These are phyloP conservation scores for Bauhinia variegata DNA, from an alignment of 306 rosid species.

Conservation along the genomic window DNA sequence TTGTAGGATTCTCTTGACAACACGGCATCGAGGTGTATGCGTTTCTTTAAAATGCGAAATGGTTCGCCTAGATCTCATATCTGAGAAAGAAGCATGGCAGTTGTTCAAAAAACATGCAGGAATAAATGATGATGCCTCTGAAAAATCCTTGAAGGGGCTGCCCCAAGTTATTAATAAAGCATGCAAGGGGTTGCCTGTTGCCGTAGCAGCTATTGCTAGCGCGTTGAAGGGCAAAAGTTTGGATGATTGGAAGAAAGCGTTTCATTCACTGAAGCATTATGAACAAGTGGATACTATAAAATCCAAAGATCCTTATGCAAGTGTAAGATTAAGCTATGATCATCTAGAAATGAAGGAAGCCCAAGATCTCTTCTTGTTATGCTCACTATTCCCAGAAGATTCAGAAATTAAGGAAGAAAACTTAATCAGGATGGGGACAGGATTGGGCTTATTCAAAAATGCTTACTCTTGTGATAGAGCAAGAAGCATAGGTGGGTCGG, in stretches of 20 bases:
- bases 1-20: neutral
- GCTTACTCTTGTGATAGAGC: no score
- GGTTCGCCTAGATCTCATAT: neutral
- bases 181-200: neutral
- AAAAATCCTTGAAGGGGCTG: neutral
- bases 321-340: neutral
- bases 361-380: neutral
- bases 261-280: neutral
- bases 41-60: neutral
- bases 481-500: neutral
- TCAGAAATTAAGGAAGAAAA: neutral
- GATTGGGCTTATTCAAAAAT: neutral
- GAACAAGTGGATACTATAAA: neutral
- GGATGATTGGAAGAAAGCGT: neutral
- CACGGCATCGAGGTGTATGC: neutral
- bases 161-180: neutral
- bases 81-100: neutral
- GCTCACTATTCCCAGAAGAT: conserved; percentile 2
- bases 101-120: neutral
- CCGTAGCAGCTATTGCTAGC: neutral
- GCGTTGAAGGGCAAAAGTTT: neutral
- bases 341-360: neutral
- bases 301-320: neutral
- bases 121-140: neutral
- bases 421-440: rapidly evolving